Evolutionary conservation across 2,329 filamentous ascomycete species (phyloP).

Genomic region (Botryosphaeria dothidea): DNA sequence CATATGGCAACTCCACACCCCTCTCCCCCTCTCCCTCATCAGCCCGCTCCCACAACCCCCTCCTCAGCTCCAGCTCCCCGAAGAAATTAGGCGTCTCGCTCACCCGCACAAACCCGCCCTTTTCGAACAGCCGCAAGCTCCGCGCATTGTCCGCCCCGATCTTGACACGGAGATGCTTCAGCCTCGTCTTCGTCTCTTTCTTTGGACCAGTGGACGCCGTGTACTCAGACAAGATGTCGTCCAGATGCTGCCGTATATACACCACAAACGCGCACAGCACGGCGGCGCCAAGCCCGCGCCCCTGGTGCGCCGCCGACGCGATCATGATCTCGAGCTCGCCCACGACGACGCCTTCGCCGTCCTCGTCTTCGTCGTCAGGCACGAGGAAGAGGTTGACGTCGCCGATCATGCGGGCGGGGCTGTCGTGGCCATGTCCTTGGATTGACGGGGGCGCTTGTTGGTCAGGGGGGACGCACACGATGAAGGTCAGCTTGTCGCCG

Average conservation of each 20-base stretch:
- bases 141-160: conserved; percentile 58
- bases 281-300: conserved; percentile 65
- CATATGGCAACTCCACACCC: not conserved
- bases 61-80: conserved; percentile 64
- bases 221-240: conserved; percentile 61
- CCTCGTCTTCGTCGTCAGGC: conserved; percentile 26
- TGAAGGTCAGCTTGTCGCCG: conserved; percentile 88
- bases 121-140: conserved; percentile 63
- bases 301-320: conserved; percentile 58
- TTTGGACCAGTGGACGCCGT: not conserved
- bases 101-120: conserved; percentile 57
- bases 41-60: not conserved
- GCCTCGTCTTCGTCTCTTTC: conserved; percentile 20
- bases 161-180: conserved; percentile 60
- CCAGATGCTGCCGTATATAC: conserved; percentile 62
- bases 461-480: conserved; percentile 58
- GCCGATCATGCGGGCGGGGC: conserved; percentile 49
- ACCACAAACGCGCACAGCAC: conserved; percentile 68
- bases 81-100: conserved; percentile 62
- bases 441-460: conserved; percentile 23
- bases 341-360: conserved; percentile 39
- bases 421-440: conserved; percentile 53
- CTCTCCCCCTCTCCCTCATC: not conserved
- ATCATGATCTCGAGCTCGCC: conserved; percentile 91
- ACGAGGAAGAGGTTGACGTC: conserved; percentile 71